phyloP scores from a whole-genome alignment of 2,329 filamentous ascomycete species.

The Hortaea werneckii region DNA sequence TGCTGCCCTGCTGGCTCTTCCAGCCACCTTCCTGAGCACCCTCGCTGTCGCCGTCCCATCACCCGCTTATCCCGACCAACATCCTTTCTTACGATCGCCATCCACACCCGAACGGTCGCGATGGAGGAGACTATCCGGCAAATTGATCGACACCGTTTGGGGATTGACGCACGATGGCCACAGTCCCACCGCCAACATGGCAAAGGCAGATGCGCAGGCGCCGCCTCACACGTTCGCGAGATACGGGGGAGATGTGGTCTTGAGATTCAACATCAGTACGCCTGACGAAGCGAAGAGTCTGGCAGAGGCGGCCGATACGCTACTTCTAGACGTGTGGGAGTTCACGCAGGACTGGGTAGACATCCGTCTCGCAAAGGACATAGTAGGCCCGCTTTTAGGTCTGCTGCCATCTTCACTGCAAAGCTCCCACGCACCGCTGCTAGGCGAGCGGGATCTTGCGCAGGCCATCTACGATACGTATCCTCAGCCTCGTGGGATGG shows the following conservation, averaged over 20 bases:
- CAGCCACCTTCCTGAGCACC: constrained; percentile 3
- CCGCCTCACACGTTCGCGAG: constrained; percentile 21
- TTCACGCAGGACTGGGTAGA: constrained; percentile 75
- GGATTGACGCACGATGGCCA: neutral
- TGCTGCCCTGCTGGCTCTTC: constrained; percentile 7
- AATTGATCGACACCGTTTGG: constrained; percentile 9
- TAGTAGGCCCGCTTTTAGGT: constrained; percentile 67
- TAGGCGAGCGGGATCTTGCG: constrained; percentile 60
- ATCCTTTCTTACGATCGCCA: neutral
- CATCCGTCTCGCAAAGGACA: constrained; percentile 64
- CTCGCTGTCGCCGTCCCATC: constrained; percentile 10
- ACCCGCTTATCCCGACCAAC: constrained; percentile 5
- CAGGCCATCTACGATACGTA: constrained; percentile 69
- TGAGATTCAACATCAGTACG: constrained; percentile 73
- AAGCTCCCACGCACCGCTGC: constrained; percentile 60
- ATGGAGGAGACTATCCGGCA: constrained; percentile 10
- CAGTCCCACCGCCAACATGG: neutral
- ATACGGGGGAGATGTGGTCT: constrained; percentile 75
- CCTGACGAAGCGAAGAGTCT: constrained; percentile 59
- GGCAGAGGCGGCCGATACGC: constrained; percentile 59
- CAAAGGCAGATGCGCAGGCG: constrained; percentile 1
- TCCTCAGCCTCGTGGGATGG: constrained; percentile 35
- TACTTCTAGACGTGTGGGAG: constrained; percentile 87
- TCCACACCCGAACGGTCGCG: constrained; percentile 1
- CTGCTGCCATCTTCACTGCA: constrained; percentile 68